These are phyloP conservation scores for Mycena latifolia DNA, from an alignment of 768 basidiomycete genomes.

Conservation along the genomic window DNA sequence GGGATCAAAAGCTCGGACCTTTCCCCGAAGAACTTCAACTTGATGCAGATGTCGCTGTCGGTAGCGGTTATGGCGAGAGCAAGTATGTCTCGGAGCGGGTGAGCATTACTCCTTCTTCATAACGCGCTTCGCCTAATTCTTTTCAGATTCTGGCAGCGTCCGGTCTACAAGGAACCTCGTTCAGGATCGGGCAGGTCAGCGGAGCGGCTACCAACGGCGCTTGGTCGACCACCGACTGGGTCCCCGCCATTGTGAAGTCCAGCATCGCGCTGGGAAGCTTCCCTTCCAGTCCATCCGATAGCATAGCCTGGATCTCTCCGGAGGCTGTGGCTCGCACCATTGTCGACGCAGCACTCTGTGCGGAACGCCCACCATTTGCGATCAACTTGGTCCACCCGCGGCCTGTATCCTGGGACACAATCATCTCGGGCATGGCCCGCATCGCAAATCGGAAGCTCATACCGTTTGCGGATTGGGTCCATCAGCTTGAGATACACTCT, in stretches of 20 bases:
- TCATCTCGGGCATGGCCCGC: background rate
- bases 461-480: slow-evolving; percentile 9
- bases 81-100: slow-evolving; percentile 51
- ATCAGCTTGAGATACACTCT: background rate
- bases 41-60: slow-evolving; percentile 41
- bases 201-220: background rate
- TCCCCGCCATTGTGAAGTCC: slow-evolving; percentile 40
- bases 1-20: slow-evolving; percentile 41
- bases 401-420: background rate
- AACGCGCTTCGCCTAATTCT: slow-evolving; percentile 7
- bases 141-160: slow-evolving; percentile 46
- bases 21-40: slow-evolving; percentile 50
- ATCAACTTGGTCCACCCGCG: slow-evolving; percentile 42
- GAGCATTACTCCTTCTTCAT: slow-evolving; percentile 33
- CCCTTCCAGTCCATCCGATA: slow-evolving; percentile 31
- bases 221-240: slow-evolving; percentile 36
- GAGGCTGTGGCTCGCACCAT: slow-evolving; percentile 48
- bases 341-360: slow-evolving; percentile 45
- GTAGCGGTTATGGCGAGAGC: slow-evolving; percentile 48
- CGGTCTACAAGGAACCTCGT: slow-evolving; percentile 9
- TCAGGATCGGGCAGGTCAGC: slow-evolving; percentile 25
- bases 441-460: background rate
- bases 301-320: slow-evolving; percentile 51
- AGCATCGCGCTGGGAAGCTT: slow-evolving; percentile 30
- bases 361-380: slow-evolving; percentile 34